Evolutionary conservation across 257 asterid species (phyloP).

Genomic region (Ophiorrhiza pumila): DNA sequence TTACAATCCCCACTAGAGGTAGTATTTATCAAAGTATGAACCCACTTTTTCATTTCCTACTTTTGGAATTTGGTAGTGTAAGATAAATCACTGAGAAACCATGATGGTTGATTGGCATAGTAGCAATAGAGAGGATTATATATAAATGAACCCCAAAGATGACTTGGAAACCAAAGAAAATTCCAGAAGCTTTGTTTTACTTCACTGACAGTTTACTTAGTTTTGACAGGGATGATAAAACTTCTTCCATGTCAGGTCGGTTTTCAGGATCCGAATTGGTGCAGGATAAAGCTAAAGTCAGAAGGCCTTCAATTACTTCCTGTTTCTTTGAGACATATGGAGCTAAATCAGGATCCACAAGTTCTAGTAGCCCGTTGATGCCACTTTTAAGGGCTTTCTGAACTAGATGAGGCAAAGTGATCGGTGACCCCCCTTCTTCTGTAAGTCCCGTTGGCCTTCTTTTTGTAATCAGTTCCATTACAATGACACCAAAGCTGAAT

Average conservation of each 20-base stretch:
- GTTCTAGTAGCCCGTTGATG: slow-evolving; percentile 30
- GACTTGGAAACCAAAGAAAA: no score
- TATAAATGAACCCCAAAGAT: no score
- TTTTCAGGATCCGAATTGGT: slow-evolving; percentile 51
- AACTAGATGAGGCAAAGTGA: slow-evolving; percentile 62
- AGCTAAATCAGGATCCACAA: slow-evolving; percentile 50
- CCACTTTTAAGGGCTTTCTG: slow-evolving; percentile 42
- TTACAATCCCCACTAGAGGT: not conserved
- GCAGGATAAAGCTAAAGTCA: slow-evolving; percentile 60
- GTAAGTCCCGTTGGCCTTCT: slow-evolving; percentile 67
- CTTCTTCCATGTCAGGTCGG: slow-evolving; percentile 66
- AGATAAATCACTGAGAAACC: not conserved
- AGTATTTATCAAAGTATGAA: not conserved
- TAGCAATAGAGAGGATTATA: no score
- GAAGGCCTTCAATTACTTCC: slow-evolving; percentile 49
- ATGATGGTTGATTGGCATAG: not conserved
- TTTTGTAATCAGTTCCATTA: slow-evolving; percentile 65
- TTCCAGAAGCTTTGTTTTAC: no score
- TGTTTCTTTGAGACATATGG: slow-evolving; percentile 33
- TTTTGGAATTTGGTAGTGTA: not conserved
- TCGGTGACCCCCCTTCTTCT: slow-evolving; percentile 47
- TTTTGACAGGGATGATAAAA: slow-evolving; percentile 46
- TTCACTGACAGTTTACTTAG: slow-evolving; percentile 35
- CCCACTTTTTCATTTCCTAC: not conserved
- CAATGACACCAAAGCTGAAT: slow-evolving; percentile 71